A percentile compares a stretch with the other conserved stretches of the same genome.
Evolutionary conservation across 371 early-diverging fungal species (phyloP).

Genomic region (Lichtheimia corymbifera): DNA sequence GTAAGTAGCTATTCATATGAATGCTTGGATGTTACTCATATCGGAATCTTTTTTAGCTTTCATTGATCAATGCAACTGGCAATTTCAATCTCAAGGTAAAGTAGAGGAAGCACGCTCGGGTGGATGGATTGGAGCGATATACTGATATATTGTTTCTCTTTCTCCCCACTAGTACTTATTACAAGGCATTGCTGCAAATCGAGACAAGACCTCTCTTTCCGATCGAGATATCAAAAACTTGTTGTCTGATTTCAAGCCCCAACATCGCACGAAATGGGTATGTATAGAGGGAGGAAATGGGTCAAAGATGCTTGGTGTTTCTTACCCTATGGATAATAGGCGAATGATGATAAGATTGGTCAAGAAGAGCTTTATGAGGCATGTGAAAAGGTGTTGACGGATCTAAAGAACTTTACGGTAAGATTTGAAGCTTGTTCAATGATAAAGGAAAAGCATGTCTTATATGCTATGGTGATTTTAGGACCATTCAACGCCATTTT

Average conservation of each 20-base stretch:
- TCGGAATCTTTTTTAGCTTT: slow-evolving; percentile 24
- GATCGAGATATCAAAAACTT: slow-evolving; percentile 76
- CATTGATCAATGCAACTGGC: slow-evolving; percentile 51
- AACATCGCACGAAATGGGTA: slow-evolving; percentile 89
- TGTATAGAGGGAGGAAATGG: slow-evolving; percentile 5
- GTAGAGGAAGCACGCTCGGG: neutral
- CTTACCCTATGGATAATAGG: slow-evolving; percentile 31
- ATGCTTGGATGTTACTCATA: too few species aligned
- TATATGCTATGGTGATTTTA: slow-evolving; percentile 21
- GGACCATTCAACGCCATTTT: slow-evolving; percentile 88
- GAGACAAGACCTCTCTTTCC: slow-evolving; percentile 63
- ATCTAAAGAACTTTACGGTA: slow-evolving; percentile 78
- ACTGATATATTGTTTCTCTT: neutral
- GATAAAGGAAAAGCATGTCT: neutral
- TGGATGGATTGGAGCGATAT: neutral
- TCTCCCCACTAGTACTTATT: slow-evolving; percentile 61
- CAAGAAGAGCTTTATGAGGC: slow-evolving; percentile 93
- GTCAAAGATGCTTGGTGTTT: too few species aligned
- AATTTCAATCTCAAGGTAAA: slow-evolving; percentile 61
- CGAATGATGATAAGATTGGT: slow-evolving; percentile 83
- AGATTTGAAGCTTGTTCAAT: slow-evolving; percentile 1
- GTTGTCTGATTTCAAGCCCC: slow-evolving; percentile 83
- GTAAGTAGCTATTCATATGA: slow-evolving; percentile 9
- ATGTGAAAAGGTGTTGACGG: slow-evolving; percentile 81
- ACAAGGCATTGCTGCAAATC: slow-evolving; percentile 73